Conservation (phyloP, 768 basidiomycete species). For the Amanita rubescens region DNA sequence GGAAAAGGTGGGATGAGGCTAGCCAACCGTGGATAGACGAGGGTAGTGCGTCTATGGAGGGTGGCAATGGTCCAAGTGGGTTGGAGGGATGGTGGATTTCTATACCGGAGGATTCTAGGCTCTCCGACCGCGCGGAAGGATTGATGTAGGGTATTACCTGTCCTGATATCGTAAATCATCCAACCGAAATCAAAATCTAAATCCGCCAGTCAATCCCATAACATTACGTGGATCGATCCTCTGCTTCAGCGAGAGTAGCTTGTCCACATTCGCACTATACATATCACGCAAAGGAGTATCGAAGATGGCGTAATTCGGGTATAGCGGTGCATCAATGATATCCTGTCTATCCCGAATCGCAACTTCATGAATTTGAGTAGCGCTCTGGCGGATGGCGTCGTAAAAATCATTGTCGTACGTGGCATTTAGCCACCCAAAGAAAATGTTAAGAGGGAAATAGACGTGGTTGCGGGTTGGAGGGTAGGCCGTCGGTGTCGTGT, state of each 20-base stretch:
- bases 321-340: constrained; percentile 22
- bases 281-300: constrained; percentile 37
- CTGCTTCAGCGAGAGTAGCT: constrained; percentile 26
- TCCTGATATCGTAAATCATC: too few species aligned
- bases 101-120: too few species aligned
- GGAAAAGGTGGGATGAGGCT: too few species aligned
- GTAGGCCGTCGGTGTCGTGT: constrained; percentile 32
- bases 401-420: constrained; percentile 21
- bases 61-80: too few species aligned
- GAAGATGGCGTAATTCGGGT: constrained; percentile 39
- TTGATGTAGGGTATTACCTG: too few species aligned
- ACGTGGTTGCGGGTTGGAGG: constrained; percentile 25
- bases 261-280: constrained; percentile 32
- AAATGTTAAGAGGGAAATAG: constrained; percentile 22
- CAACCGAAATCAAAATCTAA: constrained; percentile 27
- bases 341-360: constrained; percentile 25
- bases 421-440: constrained; percentile 16
- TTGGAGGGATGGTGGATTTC: too few species aligned
- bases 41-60: too few species aligned
- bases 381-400: constrained; percentile 26
- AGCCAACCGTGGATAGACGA: too few species aligned
- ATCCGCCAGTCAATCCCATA: constrained; percentile 48
- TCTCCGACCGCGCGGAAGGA: too few species aligned
- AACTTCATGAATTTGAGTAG: constrained; percentile 27
- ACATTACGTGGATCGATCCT: constrained; percentile 40